Evolutionary conservation across 208 protist species (phyloP).

Genomic region (Crithidia sp.): DNA sequence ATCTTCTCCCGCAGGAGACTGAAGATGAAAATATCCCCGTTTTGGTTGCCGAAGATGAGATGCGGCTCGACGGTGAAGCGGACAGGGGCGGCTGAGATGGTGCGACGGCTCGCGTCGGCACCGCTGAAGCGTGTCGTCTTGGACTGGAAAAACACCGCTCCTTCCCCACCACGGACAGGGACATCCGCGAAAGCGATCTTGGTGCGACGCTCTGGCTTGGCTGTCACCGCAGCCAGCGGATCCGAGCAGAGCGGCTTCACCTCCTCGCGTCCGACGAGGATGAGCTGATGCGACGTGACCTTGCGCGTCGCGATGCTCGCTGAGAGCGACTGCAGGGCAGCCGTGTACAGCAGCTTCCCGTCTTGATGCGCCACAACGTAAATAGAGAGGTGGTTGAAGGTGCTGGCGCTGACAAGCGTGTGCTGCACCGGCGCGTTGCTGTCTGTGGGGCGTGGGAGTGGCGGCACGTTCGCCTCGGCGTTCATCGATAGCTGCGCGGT

Average conservation of each 20-base stretch:
- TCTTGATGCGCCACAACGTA: slow-evolving; percentile 80
- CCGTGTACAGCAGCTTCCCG: slow-evolving; percentile 51
- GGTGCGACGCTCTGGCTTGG: slow-evolving; percentile 9
- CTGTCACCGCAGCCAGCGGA: slow-evolving; percentile 9
- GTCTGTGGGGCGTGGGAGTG: slow-evolving; percentile 28
- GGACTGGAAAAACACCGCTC: slow-evolving; percentile 28
- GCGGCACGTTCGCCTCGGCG: slow-evolving; percentile 38
- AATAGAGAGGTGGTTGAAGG: slow-evolving; percentile 79
- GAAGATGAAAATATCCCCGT: slow-evolving; percentile 79
- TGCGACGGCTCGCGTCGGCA: slow-evolving; percentile 72
- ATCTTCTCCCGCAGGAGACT: slow-evolving; percentile 68
- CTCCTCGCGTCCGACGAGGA: slow-evolving; percentile 61
- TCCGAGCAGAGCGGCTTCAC: slow-evolving; percentile 18
- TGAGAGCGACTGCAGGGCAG: slow-evolving; percentile 70
- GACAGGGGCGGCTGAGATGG: slow-evolving; percentile 72
- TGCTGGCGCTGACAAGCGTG: slow-evolving; percentile 75
- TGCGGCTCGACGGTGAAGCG: slow-evolving; percentile 83
- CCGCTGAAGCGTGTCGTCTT: slow-evolving; percentile 54
- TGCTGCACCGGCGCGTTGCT: slow-evolving; percentile 62
- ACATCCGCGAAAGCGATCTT: slow-evolving; percentile 31
- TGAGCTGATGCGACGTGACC: slow-evolving; percentile 74
- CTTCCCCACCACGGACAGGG: slow-evolving; percentile 18
- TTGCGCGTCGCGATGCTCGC: slow-evolving; percentile 70
- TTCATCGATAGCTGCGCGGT: slow-evolving; percentile 11
- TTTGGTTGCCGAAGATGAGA: slow-evolving; percentile 86